Evolutionary conservation across 23 red algal species (phyloP).

Genomic region (Agarophyton chilense): DNA sequence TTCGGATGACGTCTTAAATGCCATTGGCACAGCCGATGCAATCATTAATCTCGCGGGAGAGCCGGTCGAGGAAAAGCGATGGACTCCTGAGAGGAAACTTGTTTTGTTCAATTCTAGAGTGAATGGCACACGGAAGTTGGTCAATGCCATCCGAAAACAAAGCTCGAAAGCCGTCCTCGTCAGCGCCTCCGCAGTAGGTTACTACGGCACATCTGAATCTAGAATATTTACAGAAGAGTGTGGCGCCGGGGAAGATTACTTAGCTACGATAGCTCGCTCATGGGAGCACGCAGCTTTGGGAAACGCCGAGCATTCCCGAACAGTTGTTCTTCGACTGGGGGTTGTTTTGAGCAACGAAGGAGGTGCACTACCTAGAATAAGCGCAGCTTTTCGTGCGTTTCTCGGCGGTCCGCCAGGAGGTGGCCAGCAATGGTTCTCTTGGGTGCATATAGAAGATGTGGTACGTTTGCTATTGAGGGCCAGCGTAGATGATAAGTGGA

Average conservation of each 20-base stretch:
- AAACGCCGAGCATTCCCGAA: slow-evolving; percentile 49
- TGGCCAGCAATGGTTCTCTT: slow-evolving; percentile 68
- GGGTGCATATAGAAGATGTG: slow-evolving; percentile 62
- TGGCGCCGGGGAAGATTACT: slow-evolving; percentile 63
- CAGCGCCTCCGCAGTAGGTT: slow-evolving; percentile 86
- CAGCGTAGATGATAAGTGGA: slow-evolving; percentile 34
- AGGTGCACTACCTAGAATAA: slow-evolving; percentile 77
- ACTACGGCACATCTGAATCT: slow-evolving; percentile 79
- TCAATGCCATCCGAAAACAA: slow-evolving; percentile 3
- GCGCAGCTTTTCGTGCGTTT: slow-evolving; percentile 71
- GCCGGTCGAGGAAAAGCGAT: slow-evolving; percentile 72
- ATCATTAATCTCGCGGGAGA: slow-evolving; percentile 95
- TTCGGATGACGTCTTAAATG: background rate
- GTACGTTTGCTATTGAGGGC: slow-evolving; percentile 41
- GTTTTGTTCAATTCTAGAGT: slow-evolving; percentile 66
- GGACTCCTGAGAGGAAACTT: slow-evolving; percentile 72
- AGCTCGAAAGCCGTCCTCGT: slow-evolving; percentile 56
- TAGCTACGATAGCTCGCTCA: slow-evolving; percentile 46
- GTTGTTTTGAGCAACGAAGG: slow-evolving; percentile 81
- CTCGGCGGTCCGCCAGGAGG: slow-evolving; percentile 84
- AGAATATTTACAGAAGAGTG: slow-evolving; percentile 67
- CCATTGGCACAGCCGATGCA: slow-evolving; percentile 54
- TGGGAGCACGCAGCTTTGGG: slow-evolving; percentile 82
- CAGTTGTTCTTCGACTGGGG: slow-evolving; percentile 84
- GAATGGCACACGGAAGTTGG: slow-evolving; percentile 30